Percentiles rank a stretch among this genome's conserved stretches.
Evolutionary conservation across 306 rosid genomes (phyloP).

Genomic region (Lathyrus sativus): DNA sequence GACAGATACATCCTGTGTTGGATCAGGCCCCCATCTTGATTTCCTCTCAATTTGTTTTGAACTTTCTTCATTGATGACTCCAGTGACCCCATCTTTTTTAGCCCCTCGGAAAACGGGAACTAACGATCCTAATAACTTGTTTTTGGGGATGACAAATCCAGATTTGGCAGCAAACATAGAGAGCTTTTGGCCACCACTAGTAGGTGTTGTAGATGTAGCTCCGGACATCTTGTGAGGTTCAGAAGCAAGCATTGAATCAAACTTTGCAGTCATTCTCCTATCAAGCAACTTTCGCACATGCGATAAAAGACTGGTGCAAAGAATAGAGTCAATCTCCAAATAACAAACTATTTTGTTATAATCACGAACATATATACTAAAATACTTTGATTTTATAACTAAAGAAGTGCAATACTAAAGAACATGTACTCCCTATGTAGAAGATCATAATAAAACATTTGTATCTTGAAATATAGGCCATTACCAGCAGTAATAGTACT

Average conservation of each 20-base stretch:
- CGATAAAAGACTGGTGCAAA: conserved; percentile 1
- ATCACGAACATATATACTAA: neutral
- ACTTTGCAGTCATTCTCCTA: conserved; percentile 52
- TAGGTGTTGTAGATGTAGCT: conserved; percentile 51
- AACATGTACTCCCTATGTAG: neutral
- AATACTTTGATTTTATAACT: conserved; percentile 6
- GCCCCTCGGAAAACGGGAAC: conserved; percentile 73
- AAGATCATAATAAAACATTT: conserved; percentile 20
- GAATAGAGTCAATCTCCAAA: conserved; percentile 30
- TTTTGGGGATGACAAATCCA: conserved; percentile 94
- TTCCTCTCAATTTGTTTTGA: conserved; percentile 62
- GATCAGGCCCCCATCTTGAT: conserved; percentile 90
- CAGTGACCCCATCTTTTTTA: conserved; percentile 52
- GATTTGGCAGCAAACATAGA: conserved; percentile 76
- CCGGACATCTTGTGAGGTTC: conserved; percentile 66
- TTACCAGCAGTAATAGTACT: too few relatives aligned
- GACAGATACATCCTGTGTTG: conserved; percentile 65
- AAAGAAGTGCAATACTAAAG: neutral
- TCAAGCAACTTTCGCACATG: conserved; percentile 36
- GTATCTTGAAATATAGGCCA: neutral
- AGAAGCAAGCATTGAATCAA: conserved; percentile 45
- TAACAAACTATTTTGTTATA: neutral
- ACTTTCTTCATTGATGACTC: conserved; percentile 55
- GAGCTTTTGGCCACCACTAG: conserved; percentile 60
- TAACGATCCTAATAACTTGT: conserved; percentile 84